Percentiles rank a stretch among this genome's conserved stretches.
phyloP scores from a whole-genome alignment of 2,329 filamentous ascomycete species.

The Aspergillus sp. region DNA sequence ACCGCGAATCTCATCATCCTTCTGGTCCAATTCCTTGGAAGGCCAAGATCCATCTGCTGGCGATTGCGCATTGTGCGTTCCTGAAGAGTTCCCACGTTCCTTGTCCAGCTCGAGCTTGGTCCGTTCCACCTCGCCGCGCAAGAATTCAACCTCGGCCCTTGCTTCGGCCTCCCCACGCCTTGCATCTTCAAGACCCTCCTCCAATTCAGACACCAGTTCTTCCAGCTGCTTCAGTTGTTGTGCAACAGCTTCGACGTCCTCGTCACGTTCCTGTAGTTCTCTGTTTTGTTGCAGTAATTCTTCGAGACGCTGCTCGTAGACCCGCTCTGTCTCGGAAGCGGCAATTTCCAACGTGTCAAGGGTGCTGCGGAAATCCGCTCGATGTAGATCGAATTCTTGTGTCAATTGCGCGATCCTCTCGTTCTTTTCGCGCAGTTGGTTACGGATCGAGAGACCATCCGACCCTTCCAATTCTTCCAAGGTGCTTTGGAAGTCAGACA shows the following conservation, averaged over 20 bases:
- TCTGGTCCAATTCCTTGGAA: conserved; percentile 77
- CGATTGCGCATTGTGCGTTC: conserved; percentile 49
- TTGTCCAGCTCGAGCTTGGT: conserved; percentile 79
- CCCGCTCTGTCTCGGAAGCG: conserved; percentile 84
- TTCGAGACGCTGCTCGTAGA: conserved; percentile 64
- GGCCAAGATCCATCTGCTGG: conserved; percentile 37
- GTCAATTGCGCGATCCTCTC: conserved; percentile 93
- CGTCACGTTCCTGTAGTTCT: conserved; percentile 71
- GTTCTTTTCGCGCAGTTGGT: conserved; percentile 87
- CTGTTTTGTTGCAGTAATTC: conserved; percentile 70
- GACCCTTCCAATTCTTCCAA: conserved; percentile 76
- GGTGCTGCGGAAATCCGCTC: conserved; percentile 92
- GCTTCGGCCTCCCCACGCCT: conserved; percentile 91
- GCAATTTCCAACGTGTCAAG: conserved; percentile 95
- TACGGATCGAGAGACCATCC: conserved; percentile 68
- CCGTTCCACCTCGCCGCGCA: conserved; percentile 88
- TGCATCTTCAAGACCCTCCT: conserved; percentile 93
- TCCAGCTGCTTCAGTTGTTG: conserved; percentile 90
- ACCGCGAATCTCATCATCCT: conserved; percentile 94
- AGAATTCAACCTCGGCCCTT: conserved; percentile 88
- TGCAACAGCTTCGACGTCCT: conserved; percentile 88
- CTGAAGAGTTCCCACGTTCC: conserved; percentile 75
- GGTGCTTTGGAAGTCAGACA: conserved; percentile 85
- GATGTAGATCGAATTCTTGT: conserved; percentile 86
- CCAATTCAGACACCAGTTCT: conserved; percentile 90